Percentiles rank a stretch among this genome's conserved stretches.
These are phyloP conservation scores for Emydomyces testavorans DNA, from an alignment of 2,329 filamentous ascomycete genomes.

Conservation along the genomic window DNA sequence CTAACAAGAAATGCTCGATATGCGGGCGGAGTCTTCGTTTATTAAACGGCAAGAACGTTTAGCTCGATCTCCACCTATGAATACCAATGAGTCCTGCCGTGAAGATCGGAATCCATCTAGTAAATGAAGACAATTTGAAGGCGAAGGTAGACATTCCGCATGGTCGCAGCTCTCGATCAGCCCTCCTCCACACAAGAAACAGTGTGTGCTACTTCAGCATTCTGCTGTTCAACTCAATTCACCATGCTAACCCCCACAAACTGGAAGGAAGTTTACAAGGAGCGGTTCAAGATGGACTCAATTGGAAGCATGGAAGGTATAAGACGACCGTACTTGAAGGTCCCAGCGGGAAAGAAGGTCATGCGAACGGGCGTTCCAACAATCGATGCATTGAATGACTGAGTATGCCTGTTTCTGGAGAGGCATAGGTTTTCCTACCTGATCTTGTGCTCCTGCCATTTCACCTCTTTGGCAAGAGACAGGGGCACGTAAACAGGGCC, in stretches of 20 bases:
- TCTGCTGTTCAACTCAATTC: background rate
- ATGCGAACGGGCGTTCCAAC: no score
- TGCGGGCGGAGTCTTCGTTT: constrained; percentile 91
- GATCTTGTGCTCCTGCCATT: constrained; percentile 12
- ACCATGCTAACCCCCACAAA: background rate
- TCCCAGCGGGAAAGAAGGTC: no score
- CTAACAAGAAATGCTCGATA: constrained; percentile 82
- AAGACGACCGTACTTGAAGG: constrained; percentile 73
- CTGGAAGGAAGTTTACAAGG: constrained; percentile 91
- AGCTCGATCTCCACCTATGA: background rate
- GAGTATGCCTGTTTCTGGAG: no score
- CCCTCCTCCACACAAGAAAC: background rate
- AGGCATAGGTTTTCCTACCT: no score
- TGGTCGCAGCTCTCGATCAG: constrained; percentile 32
- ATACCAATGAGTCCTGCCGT: background rate
- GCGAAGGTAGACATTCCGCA: background rate
- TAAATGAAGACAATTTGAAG: constrained; percentile 57
- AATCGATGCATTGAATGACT: no score
- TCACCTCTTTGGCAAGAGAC: constrained; percentile 3
- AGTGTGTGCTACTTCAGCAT: background rate
- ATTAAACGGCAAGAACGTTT: constrained; percentile 60
- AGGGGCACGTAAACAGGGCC: constrained; percentile 1
- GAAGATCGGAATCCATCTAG: constrained; percentile 72
- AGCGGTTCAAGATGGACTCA: constrained; percentile 90
- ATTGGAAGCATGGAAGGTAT: constrained; percentile 93